Percentiles rank a stretch among this genome's conserved stretches.
Conservation (phyloP, 805 yeast genomes). For the Metschnikowia amazonensis region DNA sequence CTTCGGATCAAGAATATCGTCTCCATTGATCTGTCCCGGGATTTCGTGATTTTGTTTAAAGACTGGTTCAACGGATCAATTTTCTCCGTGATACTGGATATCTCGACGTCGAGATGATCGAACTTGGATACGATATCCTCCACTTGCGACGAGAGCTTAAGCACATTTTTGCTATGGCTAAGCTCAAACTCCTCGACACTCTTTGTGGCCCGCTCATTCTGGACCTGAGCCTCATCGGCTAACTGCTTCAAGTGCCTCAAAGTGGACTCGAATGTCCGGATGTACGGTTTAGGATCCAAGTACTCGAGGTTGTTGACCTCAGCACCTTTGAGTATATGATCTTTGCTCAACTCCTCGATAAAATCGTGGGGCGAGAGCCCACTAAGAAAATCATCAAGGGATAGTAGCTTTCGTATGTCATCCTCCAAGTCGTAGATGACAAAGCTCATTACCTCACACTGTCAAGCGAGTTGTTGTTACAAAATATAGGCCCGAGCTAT, state of each 20-base stretch:
- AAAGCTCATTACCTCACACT: conserved; percentile 31
- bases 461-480: background rate
- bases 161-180: conserved; percentile 63
- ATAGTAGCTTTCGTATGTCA: conserved; percentile 52
- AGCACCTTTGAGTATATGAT: conserved; percentile 51
- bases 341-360: conserved; percentile 72
- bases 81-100: conserved; percentile 53
- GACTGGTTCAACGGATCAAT: conserved; percentile 70
- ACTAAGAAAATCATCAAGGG: conserved; percentile 59
- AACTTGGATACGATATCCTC: conserved; percentile 46
- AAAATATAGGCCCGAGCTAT: background rate
- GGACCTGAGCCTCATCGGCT: conserved; percentile 49
- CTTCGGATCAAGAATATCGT: conserved; percentile 72
- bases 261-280: conserved; percentile 87
- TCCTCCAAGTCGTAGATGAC: conserved; percentile 61
- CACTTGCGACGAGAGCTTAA: conserved; percentile 49
- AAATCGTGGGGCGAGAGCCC: conserved; percentile 75
- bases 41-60: conserved; percentile 61
- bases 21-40: conserved; percentile 68
- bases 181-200: conserved; percentile 61
- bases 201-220: conserved; percentile 49
- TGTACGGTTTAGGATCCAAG: conserved; percentile 90
- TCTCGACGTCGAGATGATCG: conserved; percentile 46
- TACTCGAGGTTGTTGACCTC: conserved; percentile 50
- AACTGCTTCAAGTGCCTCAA: conserved; percentile 65